Conservation (phyloP, 805 yeast species). For the Brettanomyces custersianus region DNA sequence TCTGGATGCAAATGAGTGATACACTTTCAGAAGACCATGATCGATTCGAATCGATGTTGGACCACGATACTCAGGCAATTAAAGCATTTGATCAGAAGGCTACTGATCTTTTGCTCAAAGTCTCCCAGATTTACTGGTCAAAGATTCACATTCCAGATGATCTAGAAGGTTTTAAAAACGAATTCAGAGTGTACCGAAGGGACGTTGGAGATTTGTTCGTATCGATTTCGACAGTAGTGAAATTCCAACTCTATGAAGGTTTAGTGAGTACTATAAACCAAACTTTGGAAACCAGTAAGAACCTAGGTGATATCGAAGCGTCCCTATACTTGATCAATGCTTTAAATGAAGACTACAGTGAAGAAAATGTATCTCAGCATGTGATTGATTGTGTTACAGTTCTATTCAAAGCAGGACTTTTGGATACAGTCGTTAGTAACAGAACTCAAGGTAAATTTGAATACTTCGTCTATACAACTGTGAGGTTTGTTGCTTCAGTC, state of each 20-base stretch:
- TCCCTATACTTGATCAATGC: slow-evolving; percentile 50
- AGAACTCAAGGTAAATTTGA: slow-evolving; percentile 9
- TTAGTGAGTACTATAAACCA: slow-evolving; percentile 29
- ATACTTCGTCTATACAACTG: slow-evolving; percentile 38
- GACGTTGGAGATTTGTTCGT: slow-evolving; percentile 77
- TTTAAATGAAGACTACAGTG: slow-evolving; percentile 44
- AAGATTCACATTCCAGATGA: slow-evolving; percentile 43
- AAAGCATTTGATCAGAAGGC: slow-evolving; percentile 25
- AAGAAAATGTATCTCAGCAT: slow-evolving; percentile 20
- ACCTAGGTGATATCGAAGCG: slow-evolving; percentile 41
- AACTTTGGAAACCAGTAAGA: neutral
- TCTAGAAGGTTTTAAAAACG: slow-evolving; percentile 33
- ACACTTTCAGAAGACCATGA: slow-evolving; percentile 42
- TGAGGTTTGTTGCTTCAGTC: slow-evolving; percentile 49
- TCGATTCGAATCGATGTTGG: slow-evolving; percentile 21
- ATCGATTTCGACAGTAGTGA: slow-evolving; percentile 56
- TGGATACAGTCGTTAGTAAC: slow-evolving; percentile 12
- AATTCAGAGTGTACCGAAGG: slow-evolving; percentile 58
- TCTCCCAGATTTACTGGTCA: slow-evolving; percentile 59
- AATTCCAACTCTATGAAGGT: slow-evolving; percentile 37
- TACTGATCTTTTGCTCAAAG: slow-evolving; percentile 34
- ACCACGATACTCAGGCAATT: slow-evolving; percentile 24
- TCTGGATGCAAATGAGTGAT: slow-evolving; percentile 65
- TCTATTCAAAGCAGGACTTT: slow-evolving; percentile 24
- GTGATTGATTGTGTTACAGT: slow-evolving; percentile 14